Conservation (phyloP, 108 stramenopile species). For the Cylindrotheca fusiformis region DNA sequence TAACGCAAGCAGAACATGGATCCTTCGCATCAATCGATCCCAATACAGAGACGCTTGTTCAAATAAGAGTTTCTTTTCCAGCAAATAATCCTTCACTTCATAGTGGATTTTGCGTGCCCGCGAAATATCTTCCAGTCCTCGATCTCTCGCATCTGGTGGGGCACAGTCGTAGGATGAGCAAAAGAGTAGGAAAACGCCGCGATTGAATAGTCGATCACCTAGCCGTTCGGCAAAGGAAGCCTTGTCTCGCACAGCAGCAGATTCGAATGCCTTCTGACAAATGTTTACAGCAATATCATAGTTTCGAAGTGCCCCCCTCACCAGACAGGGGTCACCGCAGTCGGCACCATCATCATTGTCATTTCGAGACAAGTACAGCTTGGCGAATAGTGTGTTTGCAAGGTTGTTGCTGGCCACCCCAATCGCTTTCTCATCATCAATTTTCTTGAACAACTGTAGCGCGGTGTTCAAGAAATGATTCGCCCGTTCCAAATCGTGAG, state of each 20-base stretch:
- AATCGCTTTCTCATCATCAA: slow-evolving; percentile 66
- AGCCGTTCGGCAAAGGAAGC: slow-evolving; percentile 46
- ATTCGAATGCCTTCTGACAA: slow-evolving; percentile 41
- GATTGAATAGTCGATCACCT: slow-evolving; percentile 65
- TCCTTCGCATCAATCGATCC: slow-evolving; percentile 41
- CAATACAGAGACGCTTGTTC: slow-evolving; percentile 35
- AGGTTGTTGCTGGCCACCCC: slow-evolving; percentile 61
- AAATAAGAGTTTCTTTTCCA: slow-evolving; percentile 29
- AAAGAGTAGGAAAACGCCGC: slow-evolving; percentile 52
- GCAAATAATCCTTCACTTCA: slow-evolving; percentile 43
- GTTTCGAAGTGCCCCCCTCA: slow-evolving; percentile 15
- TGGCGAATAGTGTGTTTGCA: slow-evolving; percentile 48
- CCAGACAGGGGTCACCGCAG: slow-evolving; percentile 6
- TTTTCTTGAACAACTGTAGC: slow-evolving; percentile 46
- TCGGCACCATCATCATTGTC: slow-evolving; percentile 4
- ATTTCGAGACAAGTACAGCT: slow-evolving; percentile 11
- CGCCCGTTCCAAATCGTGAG: slow-evolving; percentile 42
- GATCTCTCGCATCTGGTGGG: slow-evolving; percentile 27
- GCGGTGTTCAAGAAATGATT: slow-evolving; percentile 44
- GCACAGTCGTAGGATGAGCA: slow-evolving; percentile 26
- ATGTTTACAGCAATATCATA: slow-evolving; percentile 42
- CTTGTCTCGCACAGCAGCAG: slow-evolving; percentile 24
- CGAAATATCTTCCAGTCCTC: slow-evolving; percentile 30
- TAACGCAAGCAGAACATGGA: slow-evolving; percentile 39
- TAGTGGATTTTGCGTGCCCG: slow-evolving; percentile 20